Base-by-base conservation (phyloP, 352 stramenopile species). In the Phytophthora podocarpi region DNA sequence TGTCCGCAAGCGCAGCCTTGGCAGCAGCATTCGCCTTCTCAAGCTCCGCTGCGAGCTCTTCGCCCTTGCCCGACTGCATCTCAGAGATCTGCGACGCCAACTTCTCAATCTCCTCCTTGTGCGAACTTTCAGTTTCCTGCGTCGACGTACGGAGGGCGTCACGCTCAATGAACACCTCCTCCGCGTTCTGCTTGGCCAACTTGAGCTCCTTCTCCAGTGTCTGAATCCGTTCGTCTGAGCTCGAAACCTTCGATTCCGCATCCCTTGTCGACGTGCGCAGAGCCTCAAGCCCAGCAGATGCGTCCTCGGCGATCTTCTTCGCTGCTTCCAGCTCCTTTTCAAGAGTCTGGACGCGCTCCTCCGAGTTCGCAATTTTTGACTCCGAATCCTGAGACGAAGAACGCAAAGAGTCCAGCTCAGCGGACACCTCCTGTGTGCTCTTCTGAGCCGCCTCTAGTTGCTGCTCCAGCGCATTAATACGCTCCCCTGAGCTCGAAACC, bases 81-180 rank as follows among this genome's bases (percentile, higher is more conserved):
- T 72, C 67, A 11, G 62, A 39, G 13, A 86, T 37, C 23, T 67
- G 63, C 5, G 52, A 42, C 4, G 21, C 66, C 20, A 84, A 42
- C 45, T 73, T 63, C 6, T 67, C 39, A 24, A 74, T 64, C 31
- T 79, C 62, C n/a, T 79, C 47, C 16, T 65, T 64, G 41, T 74
- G 61, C 7, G 42, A 55, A 49, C 35, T 52, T n/a, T 72, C 42
- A 20, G 57, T 28, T 46, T 74, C 54, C 30, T 81, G 35, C 5
- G 23, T 53, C n/a, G 31, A 59, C 13, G 54, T 32, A 18, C 40
- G 52, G 11, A 64, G 24, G 53, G 46, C 24, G 5, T 51, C 53
- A 30, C 26, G 30, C 24, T 59, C 52, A 15, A 24, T 23, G 16
- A 32, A 40, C n/a, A 51, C 27, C 21, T 64, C 47, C 9, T 70